These are phyloP conservation scores for Ceratopteris richardii DNA, from an alignment of 75 land plant species.

Conservation along the genomic window DNA sequence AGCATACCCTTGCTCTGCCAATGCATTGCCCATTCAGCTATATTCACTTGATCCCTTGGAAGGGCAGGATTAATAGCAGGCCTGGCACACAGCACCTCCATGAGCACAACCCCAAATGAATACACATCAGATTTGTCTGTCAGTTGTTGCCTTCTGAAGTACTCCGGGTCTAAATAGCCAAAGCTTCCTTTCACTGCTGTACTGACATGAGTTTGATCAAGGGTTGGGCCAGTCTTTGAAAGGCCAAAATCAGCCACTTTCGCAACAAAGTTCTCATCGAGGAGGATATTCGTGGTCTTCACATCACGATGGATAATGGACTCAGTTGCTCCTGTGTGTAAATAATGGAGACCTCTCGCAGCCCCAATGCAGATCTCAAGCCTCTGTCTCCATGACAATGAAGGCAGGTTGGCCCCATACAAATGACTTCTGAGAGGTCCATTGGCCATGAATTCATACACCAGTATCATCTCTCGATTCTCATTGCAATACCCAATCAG, in stretches of 20 bases:
- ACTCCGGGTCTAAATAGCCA: constrained; percentile 39
- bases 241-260: constrained; percentile 59
- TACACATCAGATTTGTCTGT: constrained; percentile 53
- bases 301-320: constrained; percentile 66
- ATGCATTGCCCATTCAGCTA: constrained; percentile 44
- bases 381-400: constrained; percentile 53
- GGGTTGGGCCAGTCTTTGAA: constrained; percentile 26
- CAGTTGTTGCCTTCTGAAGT: constrained; percentile 24
- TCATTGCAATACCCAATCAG: constrained; percentile 32
- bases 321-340: constrained; percentile 62
- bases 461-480: constrained; percentile 54
- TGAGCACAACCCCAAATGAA: constrained; percentile 38
- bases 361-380: constrained; percentile 65
- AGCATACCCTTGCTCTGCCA: constrained; percentile 21
- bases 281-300: constrained; percentile 62
- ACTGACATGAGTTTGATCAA: constrained; percentile 17
- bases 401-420: constrained; percentile 35
- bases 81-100: constrained; percentile 34
- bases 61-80: constrained; percentile 48
- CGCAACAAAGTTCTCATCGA: constrained; percentile 38
- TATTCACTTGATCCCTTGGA: constrained; percentile 36
- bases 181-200: constrained; percentile 38
- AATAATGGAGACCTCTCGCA: constrained; percentile 65
- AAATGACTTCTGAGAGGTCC: constrained; percentile 56
- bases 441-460: constrained; percentile 68